Conservation (phyloP, 1,139 yeast species). For the Geotrichum citri-aurantii region DNA sequence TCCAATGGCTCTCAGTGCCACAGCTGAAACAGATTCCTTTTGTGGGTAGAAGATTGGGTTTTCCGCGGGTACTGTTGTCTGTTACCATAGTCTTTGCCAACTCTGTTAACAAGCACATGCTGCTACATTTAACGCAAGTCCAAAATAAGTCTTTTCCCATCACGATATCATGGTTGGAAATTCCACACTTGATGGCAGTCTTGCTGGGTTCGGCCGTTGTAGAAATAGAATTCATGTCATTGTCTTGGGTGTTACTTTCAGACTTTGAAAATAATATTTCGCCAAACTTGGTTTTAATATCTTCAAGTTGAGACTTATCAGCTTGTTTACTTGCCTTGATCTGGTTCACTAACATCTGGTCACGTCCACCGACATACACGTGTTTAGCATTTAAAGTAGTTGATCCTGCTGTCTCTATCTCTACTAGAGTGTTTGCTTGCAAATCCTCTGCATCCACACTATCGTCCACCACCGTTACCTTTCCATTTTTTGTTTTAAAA, state of each 20-base stretch:
- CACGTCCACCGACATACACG: conserved; percentile 4
- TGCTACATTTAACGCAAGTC: not conserved
- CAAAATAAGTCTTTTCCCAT: not conserved
- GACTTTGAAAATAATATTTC: not conserved
- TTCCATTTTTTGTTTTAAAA: not conserved
- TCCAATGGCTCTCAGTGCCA: not conserved
- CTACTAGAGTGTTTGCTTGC: not conserved
- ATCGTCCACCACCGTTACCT: conserved; percentile 1
- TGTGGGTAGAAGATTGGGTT: not conserved
- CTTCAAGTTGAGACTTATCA: not conserved
- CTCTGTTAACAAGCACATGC: not conserved
- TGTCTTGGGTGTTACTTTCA: not conserved
- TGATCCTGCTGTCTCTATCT: not conserved
- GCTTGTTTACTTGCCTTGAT: not conserved
- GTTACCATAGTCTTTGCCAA: not conserved
- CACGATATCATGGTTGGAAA: not conserved
- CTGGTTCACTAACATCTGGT: not conserved
- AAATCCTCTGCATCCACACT: not conserved
- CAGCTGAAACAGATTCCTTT: not conserved
- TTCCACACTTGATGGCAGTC: not conserved
- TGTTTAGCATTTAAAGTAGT: not conserved
- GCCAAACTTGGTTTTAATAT: not conserved
- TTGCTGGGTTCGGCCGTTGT: not conserved
- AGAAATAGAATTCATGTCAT: not conserved
- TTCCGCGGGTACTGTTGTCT: not conserved